Base-by-base conservation (phyloP, 345 rosid genomes). In the Syzygium aqueum region DNA sequence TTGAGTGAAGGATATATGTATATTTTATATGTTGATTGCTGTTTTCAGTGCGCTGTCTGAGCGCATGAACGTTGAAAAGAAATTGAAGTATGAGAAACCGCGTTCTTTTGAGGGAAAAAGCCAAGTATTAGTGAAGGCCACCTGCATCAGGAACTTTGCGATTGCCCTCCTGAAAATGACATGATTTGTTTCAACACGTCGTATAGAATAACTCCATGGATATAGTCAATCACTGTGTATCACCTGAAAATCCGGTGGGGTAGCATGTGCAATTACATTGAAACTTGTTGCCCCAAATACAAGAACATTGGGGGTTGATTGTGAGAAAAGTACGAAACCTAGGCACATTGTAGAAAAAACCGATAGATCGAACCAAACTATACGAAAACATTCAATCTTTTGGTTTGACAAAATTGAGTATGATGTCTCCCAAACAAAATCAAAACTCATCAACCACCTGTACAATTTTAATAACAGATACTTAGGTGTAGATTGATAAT, bases 11-110 rank as follows among this genome's bases (percentile, higher is more conserved):
- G 80, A 33, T 67, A 33, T 73, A 73, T 9, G 27, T 9, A 73
- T 73, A 73, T 73, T 73, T 73, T 73, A 73, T 73, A 37, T 6
- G 82, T 22, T 2, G 27, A 22, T 10, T 73, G 82, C 82, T 40
- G 49, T 37, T 73, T 73, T 73, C 82, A 19, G 49, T 19, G 49
- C 46, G 82, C 82, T 73, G 82, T 73, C 82, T 73, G 25, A n/a
- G 59, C 9, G 6, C 90, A 88, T 90, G 91, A 84, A 91, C 89
- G 33, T 87, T 88, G 91, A 86, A 89, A 86, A 37, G 73, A n/a
- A 33, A 73, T 16, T 2, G 13, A 40, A 30, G 49, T 21, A 19
- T 73, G 82, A 73, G 82, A 73, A 73, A 73, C 49, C 82, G 82
- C 82, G 82, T 73, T 37, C 49, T 33, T 19, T 23, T 9, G 49